Conservation (phyloP, 2,329 filamentous ascomycete species). For the Fusarium pseudoanthophilum region DNA sequence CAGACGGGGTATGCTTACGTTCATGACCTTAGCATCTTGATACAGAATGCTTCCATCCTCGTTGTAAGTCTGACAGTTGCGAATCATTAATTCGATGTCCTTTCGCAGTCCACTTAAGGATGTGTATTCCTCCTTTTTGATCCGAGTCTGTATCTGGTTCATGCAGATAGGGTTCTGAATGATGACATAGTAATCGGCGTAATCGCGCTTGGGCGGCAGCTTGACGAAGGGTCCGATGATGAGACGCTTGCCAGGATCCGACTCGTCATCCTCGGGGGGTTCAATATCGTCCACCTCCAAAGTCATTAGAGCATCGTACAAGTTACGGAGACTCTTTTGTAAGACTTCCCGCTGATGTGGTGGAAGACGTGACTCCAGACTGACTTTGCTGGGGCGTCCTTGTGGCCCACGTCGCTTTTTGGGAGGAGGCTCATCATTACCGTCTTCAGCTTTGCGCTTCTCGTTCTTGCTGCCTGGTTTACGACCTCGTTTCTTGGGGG, state of each 20-base stretch:
- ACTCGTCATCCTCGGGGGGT: constrained; percentile 67
- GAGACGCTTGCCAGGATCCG: constrained; percentile 72
- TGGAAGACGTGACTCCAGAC: constrained; percentile 62
- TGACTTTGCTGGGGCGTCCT: constrained; percentile 71
- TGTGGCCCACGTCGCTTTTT: constrained; percentile 82
- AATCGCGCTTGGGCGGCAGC: constrained; percentile 87
- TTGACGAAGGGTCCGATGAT: constrained; percentile 96
- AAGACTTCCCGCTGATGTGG: constrained; percentile 78
- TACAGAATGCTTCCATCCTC: constrained; percentile 94
- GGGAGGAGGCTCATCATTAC: constrained; percentile 79
- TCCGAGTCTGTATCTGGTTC: constrained; percentile 93
- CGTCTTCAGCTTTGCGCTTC: constrained; percentile 88
- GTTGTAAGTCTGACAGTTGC: constrained; percentile 95
- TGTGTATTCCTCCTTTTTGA: constrained; percentile 94
- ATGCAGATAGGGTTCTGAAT: constrained; percentile 95
- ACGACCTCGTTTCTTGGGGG: constrained; percentile 84
- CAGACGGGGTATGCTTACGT: constrained; percentile 64
- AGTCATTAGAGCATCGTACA: constrained; percentile 84
- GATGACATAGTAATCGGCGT: constrained; percentile 94
- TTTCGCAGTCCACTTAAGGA: constrained; percentile 81
- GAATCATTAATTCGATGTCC: constrained; percentile 86
- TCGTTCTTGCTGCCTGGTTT: constrained; percentile 79
- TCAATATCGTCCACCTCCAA: constrained; percentile 81
- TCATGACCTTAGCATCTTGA: constrained; percentile 90
- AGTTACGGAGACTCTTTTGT: constrained; percentile 79